A percentile compares a stretch with the other conserved stretches of the same genome.
Conservation (phyloP, 2,329 filamentous ascomycete species). For the Dryadomyces quercus-mongolicae region DNA sequence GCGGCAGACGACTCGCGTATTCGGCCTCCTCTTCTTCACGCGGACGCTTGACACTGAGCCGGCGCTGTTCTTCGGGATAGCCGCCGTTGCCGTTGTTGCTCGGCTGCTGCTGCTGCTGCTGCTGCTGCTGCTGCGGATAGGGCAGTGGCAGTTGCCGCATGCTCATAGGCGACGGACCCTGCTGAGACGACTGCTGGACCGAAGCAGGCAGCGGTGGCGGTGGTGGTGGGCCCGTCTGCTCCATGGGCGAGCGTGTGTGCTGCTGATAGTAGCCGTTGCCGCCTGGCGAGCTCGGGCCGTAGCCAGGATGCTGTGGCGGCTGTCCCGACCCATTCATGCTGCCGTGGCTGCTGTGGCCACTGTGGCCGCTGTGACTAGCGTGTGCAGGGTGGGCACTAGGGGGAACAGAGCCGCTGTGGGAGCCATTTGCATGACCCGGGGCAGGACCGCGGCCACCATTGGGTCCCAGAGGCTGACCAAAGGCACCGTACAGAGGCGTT, state of each 20-base stretch:
- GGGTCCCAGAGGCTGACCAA: slow-evolving; percentile 37
- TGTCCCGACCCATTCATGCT: slow-evolving; percentile 6
- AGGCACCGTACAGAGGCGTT: slow-evolving; percentile 43
- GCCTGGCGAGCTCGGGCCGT: slow-evolving; percentile 13
- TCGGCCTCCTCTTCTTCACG: slow-evolving; percentile 11
- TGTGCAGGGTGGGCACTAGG: slow-evolving; percentile 1
- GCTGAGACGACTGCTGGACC: background rate
- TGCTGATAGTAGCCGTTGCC: slow-evolving; percentile 7
- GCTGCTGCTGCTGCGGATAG: slow-evolving; percentile 16
- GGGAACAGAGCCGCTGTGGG: slow-evolving; percentile 9
- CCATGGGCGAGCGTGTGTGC: slow-evolving; percentile 4
- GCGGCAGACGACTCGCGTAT: slow-evolving; percentile 6
- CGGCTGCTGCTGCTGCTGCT: too few species aligned
- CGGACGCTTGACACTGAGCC: slow-evolving; percentile 6
- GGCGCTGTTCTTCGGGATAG: slow-evolving; percentile 8
- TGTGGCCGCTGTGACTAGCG: too few species aligned
- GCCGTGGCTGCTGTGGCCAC: background rate
- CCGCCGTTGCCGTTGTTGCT: background rate
- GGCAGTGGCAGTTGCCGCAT: slow-evolving; percentile 24
- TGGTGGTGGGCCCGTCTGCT: slow-evolving; percentile 8
- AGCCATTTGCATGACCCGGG: slow-evolving; percentile 5
- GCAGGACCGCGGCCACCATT: slow-evolving; percentile 11
- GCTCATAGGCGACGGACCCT: slow-evolving; percentile 12
- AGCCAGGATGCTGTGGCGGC: slow-evolving; percentile 4
- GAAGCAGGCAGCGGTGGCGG: slow-evolving; percentile 10